Evolutionary conservation across 352 stramenopile genomes (phyloP), one percentile per base, ranked within the genome.

Genomic region (Globisporangium takayamanum): DNA sequence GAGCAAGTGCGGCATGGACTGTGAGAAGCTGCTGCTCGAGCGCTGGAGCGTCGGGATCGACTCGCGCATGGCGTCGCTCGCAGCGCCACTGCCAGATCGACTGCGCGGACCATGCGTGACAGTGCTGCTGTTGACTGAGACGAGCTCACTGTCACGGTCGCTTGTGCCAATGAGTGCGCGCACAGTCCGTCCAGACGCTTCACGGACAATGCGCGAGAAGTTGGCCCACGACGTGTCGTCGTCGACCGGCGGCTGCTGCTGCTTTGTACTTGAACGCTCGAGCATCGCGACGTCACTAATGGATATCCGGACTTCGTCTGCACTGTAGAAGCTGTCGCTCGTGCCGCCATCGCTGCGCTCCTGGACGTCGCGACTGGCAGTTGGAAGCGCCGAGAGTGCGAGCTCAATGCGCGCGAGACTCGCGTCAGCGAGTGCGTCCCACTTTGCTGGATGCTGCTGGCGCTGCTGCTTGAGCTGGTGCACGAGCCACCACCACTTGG

Each of bases 1-100:
- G 28, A 89, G 57, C n/a, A 81, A 63, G 5, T 61, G 75, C n/a
- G 72, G 72, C 57, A 84, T 59, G n/a, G 63, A 76, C 28, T 60
- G 45, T 30, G 59, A 60, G 41, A 66, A 66, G 36, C 45, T 59
- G 26, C 51, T 42, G 26, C 45, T 57, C 39, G 49, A 37, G 41
- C 50, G 57, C 20, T 62, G 57, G 25, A 62, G n/a, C 4, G 57
- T 53, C 26, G 57, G 57, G 25, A 62, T 57, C 26, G 57, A 64
- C 15, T 59, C 50, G 37, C 59, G 10, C 49, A 49, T 18, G 10
- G 18, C 16, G 16, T 49, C 18, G 18, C 5, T 22, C 20, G 18
- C 5, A 12, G 33, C 41, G 45, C 36, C 22, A 30, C 42, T 55
- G 8, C n/a, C 45, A 15, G 33, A 42, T 8, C 58, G 30, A 59